phyloP scores from a whole-genome alignment of 495 filamentous ascomycete species.

The Cercophora scortea region DNA sequence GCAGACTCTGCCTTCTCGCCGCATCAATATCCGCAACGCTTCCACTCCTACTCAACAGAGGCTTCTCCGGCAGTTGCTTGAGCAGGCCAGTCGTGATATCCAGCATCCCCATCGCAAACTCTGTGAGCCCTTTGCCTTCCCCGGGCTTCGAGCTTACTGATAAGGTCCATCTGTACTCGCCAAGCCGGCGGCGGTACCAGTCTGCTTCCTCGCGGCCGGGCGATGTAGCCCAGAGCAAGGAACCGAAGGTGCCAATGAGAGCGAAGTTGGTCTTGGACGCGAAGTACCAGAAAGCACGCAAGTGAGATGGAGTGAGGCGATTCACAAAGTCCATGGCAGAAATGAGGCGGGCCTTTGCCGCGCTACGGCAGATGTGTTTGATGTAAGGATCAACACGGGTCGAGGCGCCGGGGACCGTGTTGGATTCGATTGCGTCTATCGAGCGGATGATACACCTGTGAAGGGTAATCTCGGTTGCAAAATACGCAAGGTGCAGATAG shows the following conservation, averaged over 20 bases:
- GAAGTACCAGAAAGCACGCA: constrained; percentile 75
- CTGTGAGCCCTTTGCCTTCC: constrained; percentile 54
- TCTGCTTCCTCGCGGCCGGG: constrained; percentile 85
- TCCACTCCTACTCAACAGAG: constrained; percentile 35
- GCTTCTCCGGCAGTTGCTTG: constrained; percentile 51
- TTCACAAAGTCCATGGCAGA: constrained; percentile 77
- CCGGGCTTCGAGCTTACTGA: constrained; percentile 77
- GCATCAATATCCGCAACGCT: constrained; percentile 36
- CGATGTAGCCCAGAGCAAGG: constrained; percentile 76
- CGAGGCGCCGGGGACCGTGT: constrained; percentile 7
- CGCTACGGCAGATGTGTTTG: constrained; percentile 89
- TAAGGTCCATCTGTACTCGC: constrained; percentile 92
- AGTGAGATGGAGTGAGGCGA: constrained; percentile 60
- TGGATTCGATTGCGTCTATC: constrained; percentile 34
- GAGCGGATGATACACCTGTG: constrained; percentile 76
- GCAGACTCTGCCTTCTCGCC: constrained; percentile 29
- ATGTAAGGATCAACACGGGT: constrained; percentile 58
- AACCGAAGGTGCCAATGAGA: constrained; percentile 73
- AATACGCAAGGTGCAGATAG: constrained; percentile 76
- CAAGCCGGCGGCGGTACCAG: constrained; percentile 81
- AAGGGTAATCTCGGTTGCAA: constrained; percentile 77
- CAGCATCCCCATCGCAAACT: constrained; percentile 67
- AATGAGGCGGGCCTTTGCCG: constrained; percentile 70
- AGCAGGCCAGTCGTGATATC: constrained; percentile 52
- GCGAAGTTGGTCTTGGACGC: constrained; percentile 75